Evolutionary conservation across 2,329 filamentous ascomycete species (phyloP).

Genomic region (Karstenula rhodostoma): DNA sequence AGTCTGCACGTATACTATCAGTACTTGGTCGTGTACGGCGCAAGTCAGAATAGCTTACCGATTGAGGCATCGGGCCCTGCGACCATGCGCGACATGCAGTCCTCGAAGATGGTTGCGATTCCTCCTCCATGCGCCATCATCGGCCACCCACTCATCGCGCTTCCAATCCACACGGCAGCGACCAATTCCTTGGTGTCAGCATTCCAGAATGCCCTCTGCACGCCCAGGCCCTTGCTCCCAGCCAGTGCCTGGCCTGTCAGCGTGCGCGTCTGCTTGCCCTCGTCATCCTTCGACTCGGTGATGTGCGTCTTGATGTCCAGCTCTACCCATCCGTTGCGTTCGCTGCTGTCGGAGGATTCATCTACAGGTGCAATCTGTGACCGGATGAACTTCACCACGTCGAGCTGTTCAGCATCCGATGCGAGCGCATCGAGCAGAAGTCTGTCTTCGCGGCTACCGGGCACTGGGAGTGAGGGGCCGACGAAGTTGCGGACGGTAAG

Average conservation of each 20-base stretch:
- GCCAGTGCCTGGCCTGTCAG: conserved; percentile 43
- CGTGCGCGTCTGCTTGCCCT: conserved; percentile 25
- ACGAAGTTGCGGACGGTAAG: conserved; percentile 36
- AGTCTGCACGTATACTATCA: conserved; percentile 28
- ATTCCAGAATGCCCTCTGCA: conserved; percentile 72
- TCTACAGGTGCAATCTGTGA: conserved; percentile 37
- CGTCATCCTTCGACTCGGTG: conserved; percentile 20
- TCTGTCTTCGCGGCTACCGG: conserved; percentile 41
- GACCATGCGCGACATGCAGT: conserved; percentile 72
- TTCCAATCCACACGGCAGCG: conserved; percentile 73
- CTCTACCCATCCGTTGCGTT: conserved; percentile 40
- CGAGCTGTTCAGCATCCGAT: conserved; percentile 39
- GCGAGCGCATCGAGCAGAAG: conserved; percentile 35
- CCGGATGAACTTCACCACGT: conserved; percentile 43
- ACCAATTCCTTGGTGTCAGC: conserved; percentile 64
- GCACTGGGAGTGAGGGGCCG: conserved; percentile 34
- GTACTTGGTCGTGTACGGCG: not conserved
- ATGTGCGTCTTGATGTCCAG: conserved; percentile 33
- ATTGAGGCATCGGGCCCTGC: conserved; percentile 57
- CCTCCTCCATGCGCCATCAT: conserved; percentile 75
- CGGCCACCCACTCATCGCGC: conserved; percentile 73
- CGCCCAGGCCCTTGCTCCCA: conserved; percentile 53
- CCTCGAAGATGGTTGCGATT: conserved; percentile 73
- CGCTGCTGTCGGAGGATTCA: conserved; percentile 26
- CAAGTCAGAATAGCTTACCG: conserved; percentile 27